Percentiles rank a stretch among this genome's conserved stretches.
These are phyloP conservation scores for Bretziella fagacearum DNA, from an alignment of 2,329 filamentous ascomycete species.

Conservation along the genomic window DNA sequence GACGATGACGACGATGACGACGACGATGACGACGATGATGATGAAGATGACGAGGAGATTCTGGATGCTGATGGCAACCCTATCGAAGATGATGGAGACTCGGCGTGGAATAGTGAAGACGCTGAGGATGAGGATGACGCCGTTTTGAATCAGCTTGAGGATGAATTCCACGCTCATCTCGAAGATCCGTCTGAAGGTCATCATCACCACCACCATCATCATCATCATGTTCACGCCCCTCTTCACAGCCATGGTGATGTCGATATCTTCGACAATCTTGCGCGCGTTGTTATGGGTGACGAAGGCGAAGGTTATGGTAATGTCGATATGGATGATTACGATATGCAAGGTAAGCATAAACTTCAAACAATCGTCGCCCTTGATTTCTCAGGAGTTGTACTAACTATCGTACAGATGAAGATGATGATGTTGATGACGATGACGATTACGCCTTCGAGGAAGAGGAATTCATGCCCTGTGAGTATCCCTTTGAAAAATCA, in stretches of 20 bases:
- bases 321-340: slow-evolving; percentile 14
- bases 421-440: slow-evolving; percentile 56
- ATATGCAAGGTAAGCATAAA: not conserved
- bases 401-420: too few relatives aligned
- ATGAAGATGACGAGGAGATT: slow-evolving; percentile 37
- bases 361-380: slow-evolving; percentile 19
- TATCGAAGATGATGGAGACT: slow-evolving; percentile 41
- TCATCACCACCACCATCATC: slow-evolving; percentile 10
- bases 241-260: slow-evolving; percentile 25
- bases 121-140: slow-evolving; percentile 36
- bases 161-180: slow-evolving; percentile 33
- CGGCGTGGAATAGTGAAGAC: slow-evolving; percentile 45
- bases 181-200: slow-evolving; percentile 27
- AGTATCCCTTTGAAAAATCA: slow-evolving; percentile 19
- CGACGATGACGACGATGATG: slow-evolving; percentile 26
- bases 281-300: slow-evolving; percentile 34
- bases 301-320: slow-evolving; percentile 37
- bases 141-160: slow-evolving; percentile 36
- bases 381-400: too few relatives aligned
- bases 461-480: slow-evolving; percentile 33
- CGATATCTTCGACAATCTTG: slow-evolving; percentile 34
- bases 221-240: slow-evolving; percentile 10
- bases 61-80: slow-evolving; percentile 46
- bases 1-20: slow-evolving; percentile 23
- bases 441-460: slow-evolving; percentile 47